A percentile compares a stretch with the other conserved stretches of the same genome.
These are phyloP conservation scores for Urochloa ruziziensis DNA, from an alignment of 176 grass and related monocot species.

Conservation along the genomic window DNA sequence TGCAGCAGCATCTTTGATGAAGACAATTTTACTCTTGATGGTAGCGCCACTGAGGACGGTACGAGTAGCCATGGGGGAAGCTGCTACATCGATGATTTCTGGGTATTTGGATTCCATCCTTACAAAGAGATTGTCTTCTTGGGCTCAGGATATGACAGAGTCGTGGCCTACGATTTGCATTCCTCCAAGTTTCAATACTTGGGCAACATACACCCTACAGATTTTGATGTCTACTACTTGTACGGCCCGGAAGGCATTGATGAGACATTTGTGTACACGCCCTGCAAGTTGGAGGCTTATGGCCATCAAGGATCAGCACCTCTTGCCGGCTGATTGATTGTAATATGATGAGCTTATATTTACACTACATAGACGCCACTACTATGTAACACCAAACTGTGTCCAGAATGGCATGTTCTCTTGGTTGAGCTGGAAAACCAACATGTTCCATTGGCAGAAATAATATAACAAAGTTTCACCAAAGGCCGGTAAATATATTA, in stretches of 20 bases:
- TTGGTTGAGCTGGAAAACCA: background rate
- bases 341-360: no score
- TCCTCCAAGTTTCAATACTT: background rate
- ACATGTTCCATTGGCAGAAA: background rate
- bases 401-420: no score
- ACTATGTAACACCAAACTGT: no score
- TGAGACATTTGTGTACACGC: background rate
- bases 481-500: slow-evolving; percentile 63
- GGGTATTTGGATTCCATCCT: background rate
- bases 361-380: no score
- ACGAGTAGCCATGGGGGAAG: no score
- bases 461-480: slow-evolving; percentile 16
- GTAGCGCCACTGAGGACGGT: no score
- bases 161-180: background rate
- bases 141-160: background rate
- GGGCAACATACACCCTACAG: background rate
- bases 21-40: background rate
- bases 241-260: background rate
- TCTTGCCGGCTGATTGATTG: no score
- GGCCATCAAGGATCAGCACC: no score
- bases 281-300: background rate
- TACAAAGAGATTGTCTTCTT: background rate
- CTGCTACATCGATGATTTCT: background rate
- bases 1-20: background rate
- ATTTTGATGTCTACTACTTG: accelerated